Evolutionary conservation across 1,284 basidiomycete genomes (phyloP).

Genomic region (Megacollybia platyphylla): DNA sequence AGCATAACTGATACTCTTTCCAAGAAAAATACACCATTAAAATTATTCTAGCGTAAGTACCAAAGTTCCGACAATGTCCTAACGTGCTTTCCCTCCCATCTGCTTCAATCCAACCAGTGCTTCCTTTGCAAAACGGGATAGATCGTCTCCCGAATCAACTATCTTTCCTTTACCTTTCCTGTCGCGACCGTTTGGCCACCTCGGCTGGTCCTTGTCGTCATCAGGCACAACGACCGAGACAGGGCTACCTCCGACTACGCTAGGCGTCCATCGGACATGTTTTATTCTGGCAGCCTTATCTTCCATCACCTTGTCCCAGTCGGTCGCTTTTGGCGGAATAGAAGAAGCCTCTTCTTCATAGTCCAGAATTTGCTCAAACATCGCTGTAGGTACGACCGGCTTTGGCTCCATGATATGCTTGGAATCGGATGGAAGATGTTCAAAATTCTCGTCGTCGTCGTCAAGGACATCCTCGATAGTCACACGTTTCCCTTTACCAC

Average conservation of each 20-base stretch:
- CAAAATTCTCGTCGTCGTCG: constrained; percentile 24
- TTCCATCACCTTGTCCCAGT: constrained; percentile 5
- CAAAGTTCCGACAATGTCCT: too few species aligned
- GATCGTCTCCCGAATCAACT: neutral
- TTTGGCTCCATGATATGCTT: constrained; percentile 23
- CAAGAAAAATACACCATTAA: too few species aligned
- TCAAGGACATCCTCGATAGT: constrained; percentile 35
- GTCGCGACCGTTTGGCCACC: neutral
- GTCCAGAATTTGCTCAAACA: constrained; percentile 21
- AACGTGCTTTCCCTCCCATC: neutral
- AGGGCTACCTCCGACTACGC: constrained; percentile 1
- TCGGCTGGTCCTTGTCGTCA: neutral
- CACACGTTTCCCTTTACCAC: constrained; percentile 19
- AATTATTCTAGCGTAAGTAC: too few species aligned
- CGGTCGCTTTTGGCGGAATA: constrained; percentile 11
- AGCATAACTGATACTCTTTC: too few species aligned
- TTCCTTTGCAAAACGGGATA: neutral
- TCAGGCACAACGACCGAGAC: neutral
- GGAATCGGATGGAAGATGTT: constrained; percentile 21
- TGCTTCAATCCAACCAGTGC: neutral
- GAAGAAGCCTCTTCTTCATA: constrained; percentile 15
- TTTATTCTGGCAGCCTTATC: constrained; percentile 8
- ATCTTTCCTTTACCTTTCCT: neutral
- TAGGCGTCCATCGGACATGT: constrained; percentile 22
- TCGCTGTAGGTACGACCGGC: constrained; percentile 21